Conservation (phyloP, 495 filamentous ascomycete species). For the Delitschia confertaspora region DNA sequence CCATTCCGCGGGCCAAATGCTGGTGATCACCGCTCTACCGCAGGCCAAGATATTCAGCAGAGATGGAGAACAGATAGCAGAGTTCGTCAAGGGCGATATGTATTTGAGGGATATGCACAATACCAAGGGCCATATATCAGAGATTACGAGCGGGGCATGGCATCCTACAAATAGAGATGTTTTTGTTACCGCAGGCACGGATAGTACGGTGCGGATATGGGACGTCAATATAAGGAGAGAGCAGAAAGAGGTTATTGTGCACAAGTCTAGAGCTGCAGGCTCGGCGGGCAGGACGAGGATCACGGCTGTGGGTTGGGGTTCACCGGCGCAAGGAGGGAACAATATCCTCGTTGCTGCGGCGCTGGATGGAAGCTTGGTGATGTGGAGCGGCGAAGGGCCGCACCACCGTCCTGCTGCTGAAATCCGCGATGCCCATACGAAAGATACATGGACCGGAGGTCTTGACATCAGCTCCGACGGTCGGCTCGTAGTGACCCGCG, state of each 20-base stretch:
- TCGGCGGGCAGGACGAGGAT: slow-evolving; percentile 86
- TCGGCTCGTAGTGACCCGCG: slow-evolving; percentile 76
- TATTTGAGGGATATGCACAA: slow-evolving; percentile 93
- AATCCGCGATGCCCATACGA: slow-evolving; percentile 71
- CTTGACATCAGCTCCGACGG: slow-evolving; percentile 90
- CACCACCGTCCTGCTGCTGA: slow-evolving; percentile 80
- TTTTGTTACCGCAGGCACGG: slow-evolving; percentile 82
- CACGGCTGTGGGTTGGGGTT: slow-evolving; percentile 88
- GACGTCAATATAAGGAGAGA: slow-evolving; percentile 78
- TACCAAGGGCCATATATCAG: slow-evolving; percentile 90
- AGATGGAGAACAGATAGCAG: slow-evolving; percentile 73
- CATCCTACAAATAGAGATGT: slow-evolving; percentile 72
- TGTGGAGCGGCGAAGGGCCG: slow-evolving; percentile 85
- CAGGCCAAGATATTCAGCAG: slow-evolving; percentile 83
- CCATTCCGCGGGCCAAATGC: slow-evolving; percentile 65
- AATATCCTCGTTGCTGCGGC: slow-evolving; percentile 80
- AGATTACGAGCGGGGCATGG: slow-evolving; percentile 81
- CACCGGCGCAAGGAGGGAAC: slow-evolving; percentile 60
- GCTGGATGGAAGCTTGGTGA: slow-evolving; percentile 80
- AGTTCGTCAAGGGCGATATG: slow-evolving; percentile 97
- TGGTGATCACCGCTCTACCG: slow-evolving; percentile 76
- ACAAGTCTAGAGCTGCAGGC: slow-evolving; percentile 79
- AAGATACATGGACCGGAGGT: slow-evolving; percentile 85
- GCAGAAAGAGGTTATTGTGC: slow-evolving; percentile 88
- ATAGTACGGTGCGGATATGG: slow-evolving; percentile 94